Conservation (phyloP, 2,329 filamentous ascomycete genomes). For the Fusarium duplospermum region DNA sequence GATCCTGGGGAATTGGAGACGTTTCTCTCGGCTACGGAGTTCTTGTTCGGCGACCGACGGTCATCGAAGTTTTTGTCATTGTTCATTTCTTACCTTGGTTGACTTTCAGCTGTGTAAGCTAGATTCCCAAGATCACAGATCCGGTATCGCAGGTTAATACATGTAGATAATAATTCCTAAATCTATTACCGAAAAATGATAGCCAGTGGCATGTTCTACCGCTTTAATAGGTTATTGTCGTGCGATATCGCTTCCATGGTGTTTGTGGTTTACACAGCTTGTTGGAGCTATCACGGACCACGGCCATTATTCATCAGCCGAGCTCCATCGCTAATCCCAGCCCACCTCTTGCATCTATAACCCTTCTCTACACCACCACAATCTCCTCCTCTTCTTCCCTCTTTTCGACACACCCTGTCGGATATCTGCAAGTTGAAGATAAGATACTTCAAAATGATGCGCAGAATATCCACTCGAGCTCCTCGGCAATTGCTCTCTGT, state of each 20-base stretch:
- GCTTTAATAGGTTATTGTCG: neutral
- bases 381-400: neutral
- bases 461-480: constrained; percentile 47
- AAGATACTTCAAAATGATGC: constrained; percentile 45
- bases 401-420: neutral
- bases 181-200: constrained; percentile 1
- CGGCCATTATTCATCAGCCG: constrained; percentile 42
- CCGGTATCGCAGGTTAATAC: neutral
- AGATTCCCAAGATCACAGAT: neutral
- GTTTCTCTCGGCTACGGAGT: constrained; percentile 21
- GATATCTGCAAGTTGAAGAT: neutral
- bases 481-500: constrained; percentile 45
- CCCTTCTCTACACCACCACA: constrained; percentile 8
- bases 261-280: constrained; percentile 1
- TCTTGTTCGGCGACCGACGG: constrained; percentile 35
- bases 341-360: constrained; percentile 1
- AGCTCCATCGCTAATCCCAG: constrained; percentile 26
- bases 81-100: neutral
- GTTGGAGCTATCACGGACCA: constrained; percentile 18
- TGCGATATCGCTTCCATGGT: constrained; percentile 4
- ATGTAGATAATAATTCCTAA: neutral
- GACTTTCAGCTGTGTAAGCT: neutral
- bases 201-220: neutral
- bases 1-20: neutral
- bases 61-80: constrained; percentile 22